Evolutionary conservation across 2,329 filamentous ascomycete genomes (phyloP).

Genomic region (Calonectria ilicicola): DNA sequence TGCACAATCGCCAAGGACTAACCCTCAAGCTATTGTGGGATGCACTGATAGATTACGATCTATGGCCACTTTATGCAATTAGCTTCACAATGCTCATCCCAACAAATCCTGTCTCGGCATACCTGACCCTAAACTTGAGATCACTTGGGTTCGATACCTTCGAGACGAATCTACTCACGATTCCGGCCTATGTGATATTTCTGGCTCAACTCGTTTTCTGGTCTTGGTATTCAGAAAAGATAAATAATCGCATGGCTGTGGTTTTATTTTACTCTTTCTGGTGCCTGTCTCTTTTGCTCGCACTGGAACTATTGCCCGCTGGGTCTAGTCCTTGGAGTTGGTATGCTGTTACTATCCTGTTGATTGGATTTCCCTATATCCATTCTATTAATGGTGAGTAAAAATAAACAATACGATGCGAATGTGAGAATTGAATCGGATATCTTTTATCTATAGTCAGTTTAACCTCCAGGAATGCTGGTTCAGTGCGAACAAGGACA

Average conservation of each 20-base stretch:
- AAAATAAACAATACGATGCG: rapidly evolving
- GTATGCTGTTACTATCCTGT: conserved; percentile 47
- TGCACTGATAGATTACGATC: conserved; percentile 64
- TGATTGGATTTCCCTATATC: conserved; percentile 50
- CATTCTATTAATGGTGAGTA: conserved; percentile 23
- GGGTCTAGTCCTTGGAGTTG: conserved; percentile 44
- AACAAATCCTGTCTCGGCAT: conserved; percentile 43
- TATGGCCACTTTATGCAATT: conserved; percentile 50
- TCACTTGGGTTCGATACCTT: conserved; percentile 64
- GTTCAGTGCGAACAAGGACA: conserved; percentile 68
- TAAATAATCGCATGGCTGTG: conserved; percentile 54
- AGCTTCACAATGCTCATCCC: conserved; percentile 43
- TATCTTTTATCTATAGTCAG: conserved; percentile 55
- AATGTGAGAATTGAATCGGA: neutral
- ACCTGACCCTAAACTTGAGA: conserved; percentile 64
- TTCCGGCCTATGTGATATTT: conserved; percentile 57
- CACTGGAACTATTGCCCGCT: conserved; percentile 51
- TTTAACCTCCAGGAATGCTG: conserved; percentile 68
- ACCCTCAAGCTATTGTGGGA: conserved; percentile 60
- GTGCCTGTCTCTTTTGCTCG: conserved; percentile 65
- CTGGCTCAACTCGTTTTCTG: conserved; percentile 56
- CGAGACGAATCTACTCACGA: conserved; percentile 67
- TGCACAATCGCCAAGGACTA: conserved; percentile 70
- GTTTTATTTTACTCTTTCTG: conserved; percentile 61
- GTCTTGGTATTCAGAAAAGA: conserved; percentile 58